Base-by-base conservation (phyloP, 768 basidiomycete genomes). In the Gelatoporia subvermispora region DNA sequence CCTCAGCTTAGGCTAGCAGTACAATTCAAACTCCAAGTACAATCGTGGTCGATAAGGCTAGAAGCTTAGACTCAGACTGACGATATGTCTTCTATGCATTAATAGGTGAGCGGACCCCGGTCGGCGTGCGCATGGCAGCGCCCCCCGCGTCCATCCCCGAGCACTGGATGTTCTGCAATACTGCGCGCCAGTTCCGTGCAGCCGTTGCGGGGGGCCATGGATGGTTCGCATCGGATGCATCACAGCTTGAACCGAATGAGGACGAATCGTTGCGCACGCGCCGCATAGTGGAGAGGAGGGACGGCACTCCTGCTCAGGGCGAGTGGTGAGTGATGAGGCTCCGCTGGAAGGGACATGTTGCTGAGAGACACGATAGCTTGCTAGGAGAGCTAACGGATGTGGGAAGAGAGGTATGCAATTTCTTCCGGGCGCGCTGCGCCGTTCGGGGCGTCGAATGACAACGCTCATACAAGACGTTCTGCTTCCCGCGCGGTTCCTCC, bases 51-150 rank as follows among this genome's bases (percentile, higher is more conserved):
- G n/a, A n/a, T n/a, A n/a, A n/a, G n/a, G n/a, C n/a, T n/a, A n/a
- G n/a, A n/a, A n/a, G n/a, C n/a, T n/a, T n/a, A n/a, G n/a, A n/a
- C n/a, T n/a, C n/a, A n/a, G n/a, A n/a, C 38, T 23, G 37, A 21
- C 35, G 36, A 39, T 38, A 3, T n/a, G n/a, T 22, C 13, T 9
- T n/a, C 35, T 9, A 35, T 20, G 18, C 18, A 18, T 20, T 5
- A 9, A 4, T 50, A 89, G 87, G 87, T 24, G 88, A 89, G 66
- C 77, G 88, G 31, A 79, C 86, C 0, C 88, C 88, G 0, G 86
- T 89, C n/a, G 79, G 78, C 8, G 69, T 81, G 10, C 77, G 86
- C 2, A 74, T 89, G 65, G 65, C 74, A 5, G 73, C 71, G 3
- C 69, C 82, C 8, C 84, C 85, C 0, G 80, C 81, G 10, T 78